A percentile compares a stretch with the other conserved stretches of the same genome.
phyloP scores from a whole-genome alignment of 371 early-diverging fungal genomes.

The Lichtheimia corymbifera region DNA sequence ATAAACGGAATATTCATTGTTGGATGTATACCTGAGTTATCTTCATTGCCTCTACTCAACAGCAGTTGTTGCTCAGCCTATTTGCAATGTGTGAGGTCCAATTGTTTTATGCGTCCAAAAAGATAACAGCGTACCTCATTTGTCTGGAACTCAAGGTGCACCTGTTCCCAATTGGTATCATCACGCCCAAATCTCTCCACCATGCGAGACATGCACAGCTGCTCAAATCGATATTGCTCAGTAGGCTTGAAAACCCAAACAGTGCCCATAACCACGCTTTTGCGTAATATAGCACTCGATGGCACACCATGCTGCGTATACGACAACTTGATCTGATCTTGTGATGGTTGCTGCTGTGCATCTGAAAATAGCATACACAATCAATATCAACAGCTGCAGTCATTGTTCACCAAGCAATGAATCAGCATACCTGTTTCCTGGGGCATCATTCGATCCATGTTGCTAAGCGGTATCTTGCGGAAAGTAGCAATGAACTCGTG shows the following conservation, averaged over 20 bases:
- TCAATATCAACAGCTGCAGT: too few species aligned
- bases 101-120: too few species aligned
- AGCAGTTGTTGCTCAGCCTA: too few species aligned
- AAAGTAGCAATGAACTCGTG: constrained; percentile 91
- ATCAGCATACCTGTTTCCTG: background rate
- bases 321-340: too few species aligned
- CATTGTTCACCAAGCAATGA: too few species aligned
- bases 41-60: too few species aligned
- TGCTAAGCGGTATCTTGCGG: constrained; percentile 66
- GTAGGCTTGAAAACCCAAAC: constrained; percentile 84
- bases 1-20: too few species aligned
- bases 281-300: constrained; percentile 75
- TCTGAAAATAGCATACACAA: too few species aligned
- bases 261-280: constrained; percentile 89
- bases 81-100: too few species aligned
- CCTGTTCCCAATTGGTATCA: constrained; percentile 77
- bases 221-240: constrained; percentile 50
- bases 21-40: too few species aligned
- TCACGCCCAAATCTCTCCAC: constrained; percentile 86
- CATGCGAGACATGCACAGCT: constrained; percentile 80
- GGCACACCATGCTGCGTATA: constrained; percentile 58
- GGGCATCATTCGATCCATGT: constrained; percentile 57
- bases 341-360: too few species aligned
- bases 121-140: constrained; percentile 1
- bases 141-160: constrained; percentile 48